Percentiles rank a stretch among this genome's conserved stretches.
Evolutionary conservation across 2,329 filamentous ascomycete species (phyloP).

Genomic region (Penicillium sp.): DNA sequence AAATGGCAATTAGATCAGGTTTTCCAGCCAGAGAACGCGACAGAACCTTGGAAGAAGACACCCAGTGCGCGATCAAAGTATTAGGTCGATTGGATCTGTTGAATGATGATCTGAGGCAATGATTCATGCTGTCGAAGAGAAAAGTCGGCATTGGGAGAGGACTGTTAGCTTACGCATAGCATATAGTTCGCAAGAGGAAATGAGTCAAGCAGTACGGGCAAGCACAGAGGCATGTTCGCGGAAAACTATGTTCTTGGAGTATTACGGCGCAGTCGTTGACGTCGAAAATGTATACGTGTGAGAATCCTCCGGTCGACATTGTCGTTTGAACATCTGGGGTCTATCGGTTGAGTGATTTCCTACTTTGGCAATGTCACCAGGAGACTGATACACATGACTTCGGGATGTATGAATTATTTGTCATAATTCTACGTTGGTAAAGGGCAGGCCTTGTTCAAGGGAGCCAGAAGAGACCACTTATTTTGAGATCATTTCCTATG

Average conservation of each 20-base stretch:
- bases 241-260: background rate
- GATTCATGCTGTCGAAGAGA: no score
- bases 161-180: background rate
- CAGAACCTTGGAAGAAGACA: no score
- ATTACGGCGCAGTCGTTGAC: background rate
- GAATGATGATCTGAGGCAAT: no score
- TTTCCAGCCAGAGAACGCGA: no score
- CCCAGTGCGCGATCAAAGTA: no score
- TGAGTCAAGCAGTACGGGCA: background rate
- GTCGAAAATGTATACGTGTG: background rate
- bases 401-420: background rate
- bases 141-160: no score
- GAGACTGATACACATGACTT: background rate
- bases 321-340: background rate
- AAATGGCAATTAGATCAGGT: no score
- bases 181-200: background rate
- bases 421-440: no score
- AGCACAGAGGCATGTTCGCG: background rate
- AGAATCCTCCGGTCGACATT: background rate
- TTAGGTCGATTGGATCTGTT: no score
- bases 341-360: background rate
- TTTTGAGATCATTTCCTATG: background rate
- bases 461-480: accelerated
- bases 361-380: background rate
- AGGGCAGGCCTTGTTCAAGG: background rate